A percentile compares a stretch with the other conserved stretches of the same genome.
Evolutionary conservation across 176 grass and related monocot genomes (phyloP).

Genomic region (Cenchrus purpureus): DNA sequence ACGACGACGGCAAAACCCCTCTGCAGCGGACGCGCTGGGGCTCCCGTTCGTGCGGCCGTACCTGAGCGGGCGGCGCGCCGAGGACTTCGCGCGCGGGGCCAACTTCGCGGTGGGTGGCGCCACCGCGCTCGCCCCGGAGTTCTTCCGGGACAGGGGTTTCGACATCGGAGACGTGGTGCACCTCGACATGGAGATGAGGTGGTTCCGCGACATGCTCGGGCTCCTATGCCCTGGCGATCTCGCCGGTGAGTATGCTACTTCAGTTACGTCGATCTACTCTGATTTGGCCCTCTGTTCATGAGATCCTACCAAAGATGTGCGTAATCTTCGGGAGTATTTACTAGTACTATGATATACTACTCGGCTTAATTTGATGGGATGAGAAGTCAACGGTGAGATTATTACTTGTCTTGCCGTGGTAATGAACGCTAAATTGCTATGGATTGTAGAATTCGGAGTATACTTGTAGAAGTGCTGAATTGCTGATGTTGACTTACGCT

Average conservation of each 20-base stretch:
- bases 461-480: not conserved
- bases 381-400: not conserved
- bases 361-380: not conserved
- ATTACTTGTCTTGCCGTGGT: not conserved
- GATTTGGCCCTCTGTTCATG: not conserved
- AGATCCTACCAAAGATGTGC: not conserved
- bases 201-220: conserved; percentile 65
- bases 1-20: too few relatives aligned
- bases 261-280: not conserved
- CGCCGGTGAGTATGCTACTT: not conserved
- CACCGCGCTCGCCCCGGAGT: conserved; percentile 54
- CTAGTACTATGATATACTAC: too few relatives aligned
- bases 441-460: too few relatives aligned
- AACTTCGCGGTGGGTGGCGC: too few relatives aligned
- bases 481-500: not conserved
- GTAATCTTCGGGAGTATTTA: not conserved
- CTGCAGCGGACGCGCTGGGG: too few relatives aligned
- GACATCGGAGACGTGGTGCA: conserved; percentile 48
- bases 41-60: too few relatives aligned
- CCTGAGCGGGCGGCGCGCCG: too few relatives aligned
- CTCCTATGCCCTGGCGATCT: conserved; percentile 42
- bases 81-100: too few relatives aligned
- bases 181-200: conserved; percentile 72
- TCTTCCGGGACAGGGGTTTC: conserved; percentile 67
- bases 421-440: not conserved